Evolutionary conservation across 441 rosid genomes (phyloP), one percentile per base, ranked within the genome.

Genomic region (Iberis amara): DNA sequence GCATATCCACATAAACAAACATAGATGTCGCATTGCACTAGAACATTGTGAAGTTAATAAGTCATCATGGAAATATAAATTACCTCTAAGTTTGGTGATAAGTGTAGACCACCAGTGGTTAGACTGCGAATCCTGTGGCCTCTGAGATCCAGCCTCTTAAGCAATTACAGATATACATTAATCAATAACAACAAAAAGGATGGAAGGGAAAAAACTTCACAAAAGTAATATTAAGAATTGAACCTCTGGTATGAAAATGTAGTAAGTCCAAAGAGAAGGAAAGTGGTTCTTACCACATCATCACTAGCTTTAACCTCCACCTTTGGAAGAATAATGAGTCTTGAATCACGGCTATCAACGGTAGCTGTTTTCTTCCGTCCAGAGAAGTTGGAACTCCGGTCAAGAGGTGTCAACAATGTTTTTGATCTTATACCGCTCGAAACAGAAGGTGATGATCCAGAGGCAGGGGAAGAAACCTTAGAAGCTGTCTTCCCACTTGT

Each of bases 91-190:
- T 73, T 86, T 66, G 88, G 80, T 11, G 89, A 80, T 71, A 92
- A 76, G 61, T 89, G 88, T 75, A 92, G 66, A 49, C 92, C 95
- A 63, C 76, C 58, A 12, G 94, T 80, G 69, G 74, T 79, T 57
- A 92, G 90, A 70, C 79, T 82, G 51, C 84, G 86, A 64, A 89
- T 80, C 71, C 84, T 79, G 66, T 92, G 99, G 56, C 99, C 99
- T 76, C 99, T 84, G 61, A 84, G 92, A 69, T 92, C 99, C 88
- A 92, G 61, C 57, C 99, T 89, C 99, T 92, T 73, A 57, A 52
- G 47, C 64, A 55, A 70, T 52, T 47, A 55, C 49, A 63, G 51
- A 61, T 10, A 44, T 37, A 6, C 55, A 41, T 8, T 32, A 37
- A 69, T 56, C 11, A 30, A 14, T 33, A 33, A 47, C 64, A n/a